phyloP scores from a whole-genome alignment of 225 moss, liverwort and hornwort genomes.

The Pleurozium schreberi region DNA sequence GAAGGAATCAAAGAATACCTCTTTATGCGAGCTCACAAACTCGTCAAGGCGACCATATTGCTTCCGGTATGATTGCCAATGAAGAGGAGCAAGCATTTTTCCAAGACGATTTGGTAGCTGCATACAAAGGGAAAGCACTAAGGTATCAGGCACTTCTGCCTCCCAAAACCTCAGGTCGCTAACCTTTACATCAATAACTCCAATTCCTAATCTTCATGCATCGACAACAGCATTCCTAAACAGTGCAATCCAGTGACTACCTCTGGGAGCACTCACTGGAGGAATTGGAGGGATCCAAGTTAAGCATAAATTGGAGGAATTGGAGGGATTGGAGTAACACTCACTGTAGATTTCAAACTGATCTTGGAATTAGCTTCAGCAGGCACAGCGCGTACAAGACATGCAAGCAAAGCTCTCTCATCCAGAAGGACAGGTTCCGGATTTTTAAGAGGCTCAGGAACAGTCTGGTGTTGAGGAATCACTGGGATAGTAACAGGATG shows the following conservation, averaged over 20 bases:
- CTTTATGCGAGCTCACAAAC: constrained; percentile 78
- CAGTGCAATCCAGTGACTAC: neutral
- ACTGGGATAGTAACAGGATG: constrained; percentile 14
- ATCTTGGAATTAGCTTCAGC: constrained; percentile 72
- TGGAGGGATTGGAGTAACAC: neutral
- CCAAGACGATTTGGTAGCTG: constrained; percentile 95
- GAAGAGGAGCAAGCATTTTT: constrained; percentile 92
- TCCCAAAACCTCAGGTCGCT: neutral
- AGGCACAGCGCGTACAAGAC: constrained; percentile 67
- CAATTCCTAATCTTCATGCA: neutral
- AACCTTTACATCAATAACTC: neutral
- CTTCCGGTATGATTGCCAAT: constrained; percentile 91
- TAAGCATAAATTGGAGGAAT: neutral
- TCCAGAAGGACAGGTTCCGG: constrained; percentile 67
- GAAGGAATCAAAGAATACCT: constrained; percentile 24
- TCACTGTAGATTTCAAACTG: constrained; percentile 81
- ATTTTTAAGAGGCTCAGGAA: constrained; percentile 31
- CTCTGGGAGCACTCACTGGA: neutral
- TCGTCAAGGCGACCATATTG: constrained; percentile 94
- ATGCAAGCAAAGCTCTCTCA: constrained; percentile 75
- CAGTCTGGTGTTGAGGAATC: constrained; percentile 26
- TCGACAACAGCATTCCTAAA: neutral
- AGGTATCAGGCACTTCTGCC: neutral
- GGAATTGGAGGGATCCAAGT: neutral
- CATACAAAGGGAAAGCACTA: neutral